A percentile compares a stretch with the other conserved stretches of the same genome.
Evolutionary conservation across 306 rosid species (phyloP).

Genomic region (Citrullus colocynthis): DNA sequence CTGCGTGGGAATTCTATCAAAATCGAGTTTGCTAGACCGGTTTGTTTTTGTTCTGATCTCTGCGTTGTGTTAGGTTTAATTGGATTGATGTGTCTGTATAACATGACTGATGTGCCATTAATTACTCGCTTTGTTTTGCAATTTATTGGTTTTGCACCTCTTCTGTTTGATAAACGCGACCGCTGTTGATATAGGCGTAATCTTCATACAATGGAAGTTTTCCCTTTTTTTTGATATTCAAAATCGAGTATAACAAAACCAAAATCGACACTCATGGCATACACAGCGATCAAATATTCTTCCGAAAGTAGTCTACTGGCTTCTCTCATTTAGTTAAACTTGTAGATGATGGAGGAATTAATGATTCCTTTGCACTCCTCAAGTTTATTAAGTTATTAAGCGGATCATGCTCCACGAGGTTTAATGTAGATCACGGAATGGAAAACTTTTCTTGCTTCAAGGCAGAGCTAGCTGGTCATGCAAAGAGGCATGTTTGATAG

Average conservation of each 20-base stretch:
- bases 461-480: not conserved
- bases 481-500: not conserved
- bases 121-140: not conserved
- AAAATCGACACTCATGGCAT: not conserved
- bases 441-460: not conserved
- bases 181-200: not conserved
- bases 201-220: not conserved
- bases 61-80: conserved; percentile 25
- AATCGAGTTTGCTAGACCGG: conserved; percentile 96
- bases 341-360: not conserved
- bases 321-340: not conserved
- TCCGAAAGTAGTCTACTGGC: not conserved
- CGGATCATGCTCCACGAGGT: not conserved
- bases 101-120: conserved; percentile 1
- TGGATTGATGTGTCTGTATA: conserved; percentile 16
- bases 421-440: not conserved
- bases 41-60: conserved; percentile 77
- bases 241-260: not conserved
- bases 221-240: not conserved
- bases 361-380: not conserved
- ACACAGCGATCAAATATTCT: not conserved
- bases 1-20: conserved; percentile 53
- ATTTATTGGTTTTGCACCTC: not conserved
- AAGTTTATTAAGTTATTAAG: not conserved
- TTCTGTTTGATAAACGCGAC: not conserved